Evolutionary conservation across 345 rosid genomes (phyloP).

Genomic region (Brassica juncea): DNA sequence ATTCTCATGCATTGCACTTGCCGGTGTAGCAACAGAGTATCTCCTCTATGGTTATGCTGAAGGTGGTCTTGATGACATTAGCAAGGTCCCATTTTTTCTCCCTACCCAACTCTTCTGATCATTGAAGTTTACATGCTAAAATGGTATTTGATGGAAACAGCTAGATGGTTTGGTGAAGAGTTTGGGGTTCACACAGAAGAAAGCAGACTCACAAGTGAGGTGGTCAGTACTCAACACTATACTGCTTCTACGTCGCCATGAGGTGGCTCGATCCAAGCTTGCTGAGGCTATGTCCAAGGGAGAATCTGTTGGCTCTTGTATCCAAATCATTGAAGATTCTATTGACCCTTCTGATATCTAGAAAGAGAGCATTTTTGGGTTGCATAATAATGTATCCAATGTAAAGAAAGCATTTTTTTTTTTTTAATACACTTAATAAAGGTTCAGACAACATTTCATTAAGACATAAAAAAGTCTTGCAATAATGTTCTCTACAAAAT

Average conservation of each 20-base stretch:
- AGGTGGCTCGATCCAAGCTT: constrained; percentile 62
- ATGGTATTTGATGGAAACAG: constrained; percentile 40
- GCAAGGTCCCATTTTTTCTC: constrained; percentile 52
- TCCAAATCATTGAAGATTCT: constrained; percentile 57
- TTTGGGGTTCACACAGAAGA: constrained; percentile 86
- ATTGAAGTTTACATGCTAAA: neutral
- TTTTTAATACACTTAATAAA: neutral
- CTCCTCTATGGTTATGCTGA: constrained; percentile 65
- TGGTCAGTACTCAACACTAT: constrained; percentile 85
- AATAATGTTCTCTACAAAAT: neutral
- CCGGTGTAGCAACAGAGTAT: constrained; percentile 84
- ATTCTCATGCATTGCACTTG: constrained; percentile 87
- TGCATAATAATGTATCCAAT: no score
- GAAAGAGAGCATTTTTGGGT: no score
- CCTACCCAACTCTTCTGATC: neutral
- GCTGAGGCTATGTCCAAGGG: constrained; percentile 73
- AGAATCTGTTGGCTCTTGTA: constrained; percentile 70
- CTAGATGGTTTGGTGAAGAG: constrained; percentile 66
- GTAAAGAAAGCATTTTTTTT: constrained; percentile 5
- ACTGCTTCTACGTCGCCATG: constrained; percentile 70
- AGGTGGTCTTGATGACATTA: constrained; percentile 24
- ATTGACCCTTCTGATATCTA: constrained; percentile 55
- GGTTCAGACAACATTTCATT: neutral
- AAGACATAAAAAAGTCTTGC: neutral
- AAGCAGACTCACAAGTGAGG: constrained; percentile 83